Conservation (phyloP, 148 eudicot genomes). For the Agrostemma githago region DNA sequence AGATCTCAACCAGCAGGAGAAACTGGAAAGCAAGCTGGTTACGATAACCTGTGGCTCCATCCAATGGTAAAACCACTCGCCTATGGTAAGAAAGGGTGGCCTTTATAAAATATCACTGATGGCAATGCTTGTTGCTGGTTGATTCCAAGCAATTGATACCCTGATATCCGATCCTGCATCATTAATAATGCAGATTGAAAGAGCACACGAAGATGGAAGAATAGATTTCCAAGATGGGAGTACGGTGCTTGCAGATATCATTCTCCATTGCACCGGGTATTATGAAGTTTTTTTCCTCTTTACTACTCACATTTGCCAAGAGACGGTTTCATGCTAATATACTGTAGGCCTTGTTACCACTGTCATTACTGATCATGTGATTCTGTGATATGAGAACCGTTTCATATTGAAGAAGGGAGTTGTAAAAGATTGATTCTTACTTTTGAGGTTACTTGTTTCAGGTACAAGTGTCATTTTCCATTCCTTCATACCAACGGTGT, state of each 20-base stretch:
- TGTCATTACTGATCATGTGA: too few relatives aligned
- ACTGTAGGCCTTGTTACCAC: background rate
- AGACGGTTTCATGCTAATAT: background rate
- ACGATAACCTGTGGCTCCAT: slow-evolving; percentile 75
- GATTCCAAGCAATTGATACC: slow-evolving; percentile 7
- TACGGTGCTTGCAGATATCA: slow-evolving; percentile 54
- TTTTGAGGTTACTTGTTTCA: slow-evolving; percentile 23
- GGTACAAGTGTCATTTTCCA: slow-evolving; percentile 87
- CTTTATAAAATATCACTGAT: slow-evolving; percentile 14
- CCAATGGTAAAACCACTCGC: slow-evolving; percentile 55
- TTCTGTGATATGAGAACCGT: too few relatives aligned
- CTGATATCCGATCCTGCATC: slow-evolving; percentile 17
- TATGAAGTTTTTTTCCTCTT: background rate
- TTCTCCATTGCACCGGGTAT: slow-evolving; percentile 93
- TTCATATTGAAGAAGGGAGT: background rate
- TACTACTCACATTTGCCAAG: background rate
- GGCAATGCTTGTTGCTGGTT: slow-evolving; percentile 13
- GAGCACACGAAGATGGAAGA: slow-evolving; percentile 57
- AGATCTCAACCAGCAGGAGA: slow-evolving; percentile 44
- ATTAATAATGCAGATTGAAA: slow-evolving; percentile 52
- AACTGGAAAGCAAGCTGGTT: slow-evolving; percentile 43
- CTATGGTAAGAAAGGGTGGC: slow-evolving; percentile 19
- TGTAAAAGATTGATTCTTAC: background rate
- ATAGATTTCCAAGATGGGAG: slow-evolving; percentile 61
- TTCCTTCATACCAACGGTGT: slow-evolving; percentile 58